phyloP scores from a whole-genome alignment of 2,329 filamentous ascomycete genomes.

The Sarocladiaceae sp. region DNA sequence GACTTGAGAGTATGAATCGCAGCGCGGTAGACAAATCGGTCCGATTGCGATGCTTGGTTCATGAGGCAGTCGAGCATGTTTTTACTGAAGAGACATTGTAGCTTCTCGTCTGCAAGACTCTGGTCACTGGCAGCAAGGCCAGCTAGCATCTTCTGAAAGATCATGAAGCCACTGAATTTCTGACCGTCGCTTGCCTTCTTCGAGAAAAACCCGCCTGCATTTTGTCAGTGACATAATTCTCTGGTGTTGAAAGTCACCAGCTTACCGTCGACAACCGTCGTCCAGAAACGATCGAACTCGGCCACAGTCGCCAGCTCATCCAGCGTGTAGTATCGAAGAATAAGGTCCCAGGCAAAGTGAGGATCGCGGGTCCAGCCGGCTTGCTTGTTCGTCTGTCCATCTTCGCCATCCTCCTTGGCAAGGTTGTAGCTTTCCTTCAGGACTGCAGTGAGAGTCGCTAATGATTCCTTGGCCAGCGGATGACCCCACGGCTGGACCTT shows the following conservation, averaged over 20 bases:
- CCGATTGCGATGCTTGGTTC: slow-evolving; percentile 72
- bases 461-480: slow-evolving; percentile 64
- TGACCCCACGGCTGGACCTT: slow-evolving; percentile 70
- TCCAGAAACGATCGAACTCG: slow-evolving; percentile 75
- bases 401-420: slow-evolving; percentile 36
- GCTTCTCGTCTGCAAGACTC: slow-evolving; percentile 26
- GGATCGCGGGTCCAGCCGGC: slow-evolving; percentile 74
- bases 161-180: slow-evolving; percentile 85
- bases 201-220: slow-evolving; percentile 72
- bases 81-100: slow-evolving; percentile 64
- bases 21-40: slow-evolving; percentile 73
- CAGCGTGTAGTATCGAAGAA: slow-evolving; percentile 52
- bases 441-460: slow-evolving; percentile 64
- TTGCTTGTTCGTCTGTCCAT: slow-evolving; percentile 48
- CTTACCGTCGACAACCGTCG: slow-evolving; percentile 77
- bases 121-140: slow-evolving; percentile 37
- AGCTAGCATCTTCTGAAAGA: slow-evolving; percentile 71
- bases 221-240: slow-evolving; percentile 18
- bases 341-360: slow-evolving; percentile 81
- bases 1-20: slow-evolving; percentile 70
- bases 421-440: slow-evolving; percentile 65
- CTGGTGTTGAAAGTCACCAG: too few species aligned
- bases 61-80: slow-evolving; percentile 78
- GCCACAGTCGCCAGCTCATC: slow-evolving; percentile 29
- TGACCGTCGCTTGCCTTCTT: slow-evolving; percentile 76